Conservation (phyloP, 2,329 filamentous ascomycete species). For the Hymenoscyphus albidus region DNA sequence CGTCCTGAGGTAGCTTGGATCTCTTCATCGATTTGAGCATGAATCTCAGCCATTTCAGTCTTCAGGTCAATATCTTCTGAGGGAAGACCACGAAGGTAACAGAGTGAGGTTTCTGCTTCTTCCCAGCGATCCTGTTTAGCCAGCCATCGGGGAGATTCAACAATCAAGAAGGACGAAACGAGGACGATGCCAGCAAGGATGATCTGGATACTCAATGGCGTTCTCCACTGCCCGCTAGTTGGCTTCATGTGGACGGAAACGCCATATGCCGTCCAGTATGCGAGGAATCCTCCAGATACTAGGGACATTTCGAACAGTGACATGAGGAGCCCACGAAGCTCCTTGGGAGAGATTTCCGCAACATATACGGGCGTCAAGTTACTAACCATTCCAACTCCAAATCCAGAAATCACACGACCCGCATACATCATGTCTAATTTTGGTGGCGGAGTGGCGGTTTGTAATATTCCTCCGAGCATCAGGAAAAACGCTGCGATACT, state of each 20-base stretch:
- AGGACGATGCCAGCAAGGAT: slow-evolving; percentile 7
- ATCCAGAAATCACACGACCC: slow-evolving; percentile 20
- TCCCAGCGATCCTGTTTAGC: slow-evolving; percentile 52
- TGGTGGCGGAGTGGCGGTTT: slow-evolving; percentile 19
- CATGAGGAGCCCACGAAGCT: slow-evolving; percentile 42
- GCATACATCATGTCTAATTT: slow-evolving; percentile 18
- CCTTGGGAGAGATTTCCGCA: slow-evolving; percentile 45
- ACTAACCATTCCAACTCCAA: slow-evolving; percentile 11
- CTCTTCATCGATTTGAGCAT: slow-evolving; percentile 47
- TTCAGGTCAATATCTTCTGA: slow-evolving; percentile 33
- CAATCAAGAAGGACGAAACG: slow-evolving; percentile 39
- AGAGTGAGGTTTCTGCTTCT: slow-evolving; percentile 43
- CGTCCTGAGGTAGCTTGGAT: slow-evolving; percentile 42
- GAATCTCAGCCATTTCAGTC: slow-evolving; percentile 40
- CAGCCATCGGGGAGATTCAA: slow-evolving; percentile 26
- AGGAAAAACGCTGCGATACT: slow-evolving; percentile 42
- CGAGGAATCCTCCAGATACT: slow-evolving; percentile 44
- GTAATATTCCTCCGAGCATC: slow-evolving; percentile 27
- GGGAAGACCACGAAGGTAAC: slow-evolving; percentile 46
- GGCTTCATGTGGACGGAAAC: slow-evolving; percentile 46
- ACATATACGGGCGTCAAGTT: slow-evolving; percentile 42
- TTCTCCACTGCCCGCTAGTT: slow-evolving; percentile 42
- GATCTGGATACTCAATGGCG: slow-evolving; percentile 41
- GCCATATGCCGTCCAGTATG: slow-evolving; percentile 36
- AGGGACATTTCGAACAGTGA: slow-evolving; percentile 36